phyloP scores from a whole-genome alignment of 192 early-diverging fungal genomes.

The Backusella macrospora region DNA sequence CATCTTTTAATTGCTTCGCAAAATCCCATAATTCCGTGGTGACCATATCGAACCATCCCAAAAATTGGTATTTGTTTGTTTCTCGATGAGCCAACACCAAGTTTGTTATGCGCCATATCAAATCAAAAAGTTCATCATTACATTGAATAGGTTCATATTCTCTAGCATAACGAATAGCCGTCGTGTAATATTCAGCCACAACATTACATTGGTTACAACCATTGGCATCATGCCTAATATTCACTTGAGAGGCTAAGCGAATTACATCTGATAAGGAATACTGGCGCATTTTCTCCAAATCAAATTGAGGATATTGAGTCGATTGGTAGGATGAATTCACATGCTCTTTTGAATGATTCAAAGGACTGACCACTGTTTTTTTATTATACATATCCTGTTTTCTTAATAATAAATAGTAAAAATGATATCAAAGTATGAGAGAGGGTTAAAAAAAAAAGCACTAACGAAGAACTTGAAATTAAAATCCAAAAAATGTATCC shows the following conservation, averaged over 20 bases:
- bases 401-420: neutral
- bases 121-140: slow-evolving; percentile 11
- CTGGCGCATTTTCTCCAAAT: neutral
- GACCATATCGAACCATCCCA: slow-evolving; percentile 19
- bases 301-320: neutral
- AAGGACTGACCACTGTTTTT: neutral
- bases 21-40: slow-evolving; percentile 22
- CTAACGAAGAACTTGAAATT: neutral
- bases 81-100: slow-evolving; percentile 17
- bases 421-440: neutral
- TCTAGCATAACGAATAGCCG: slow-evolving; percentile 1
- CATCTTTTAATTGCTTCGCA: slow-evolving; percentile 18
- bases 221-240: slow-evolving; percentile 11
- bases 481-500: neutral
- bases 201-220: slow-evolving; percentile 10
- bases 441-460: neutral
- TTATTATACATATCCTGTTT: neutral
- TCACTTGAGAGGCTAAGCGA: neutral
- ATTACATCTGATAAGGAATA: slow-evolving; percentile 8
- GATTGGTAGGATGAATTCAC: neutral
- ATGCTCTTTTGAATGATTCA: neutral
- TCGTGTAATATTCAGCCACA: neutral
- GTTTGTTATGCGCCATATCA: slow-evolving; percentile 9
- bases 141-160: slow-evolving; percentile 14
- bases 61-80: slow-evolving; percentile 14